Percentiles rank a stretch among this genome's conserved stretches.
Evolutionary conservation across 1,139 yeast genomes (phyloP).

Genomic region (Scheffersomyces insectosa): DNA sequence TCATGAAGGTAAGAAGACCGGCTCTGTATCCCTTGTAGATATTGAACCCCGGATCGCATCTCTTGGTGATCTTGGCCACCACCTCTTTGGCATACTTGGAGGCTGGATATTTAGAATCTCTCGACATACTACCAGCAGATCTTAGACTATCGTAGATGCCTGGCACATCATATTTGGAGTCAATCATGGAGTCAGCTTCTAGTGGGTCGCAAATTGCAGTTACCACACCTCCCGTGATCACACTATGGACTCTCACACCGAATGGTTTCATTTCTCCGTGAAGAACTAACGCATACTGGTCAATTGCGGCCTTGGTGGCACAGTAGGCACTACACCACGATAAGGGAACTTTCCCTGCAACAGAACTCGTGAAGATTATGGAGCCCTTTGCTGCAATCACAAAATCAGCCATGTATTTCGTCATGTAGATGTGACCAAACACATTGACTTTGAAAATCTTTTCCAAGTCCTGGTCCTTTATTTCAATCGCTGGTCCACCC

Average conservation of each 20-base stretch:
- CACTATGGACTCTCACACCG: constrained; percentile 37
- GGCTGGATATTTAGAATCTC: constrained; percentile 25
- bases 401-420: constrained; percentile 31
- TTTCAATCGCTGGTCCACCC: constrained; percentile 37
- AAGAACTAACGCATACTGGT: constrained; percentile 24
- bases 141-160: constrained; percentile 29
- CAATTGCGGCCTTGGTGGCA: constrained; percentile 36
- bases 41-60: constrained; percentile 29
- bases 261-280: constrained; percentile 31
- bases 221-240: constrained; percentile 43
- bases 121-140: constrained; percentile 28
- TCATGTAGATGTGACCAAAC: constrained; percentile 39
- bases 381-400: constrained; percentile 37
- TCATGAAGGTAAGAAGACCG: constrained; percentile 21
- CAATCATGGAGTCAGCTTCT: constrained; percentile 7
- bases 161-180: constrained; percentile 28
- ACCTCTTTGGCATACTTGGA: constrained; percentile 32
- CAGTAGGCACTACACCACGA: constrained; percentile 36
- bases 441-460: constrained; percentile 34
- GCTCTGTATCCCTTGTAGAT: constrained; percentile 29
- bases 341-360: constrained; percentile 36
- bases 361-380: constrained; percentile 40
- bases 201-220: constrained; percentile 31
- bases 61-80: constrained; percentile 20
- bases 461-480: constrained; percentile 24